Evolutionary conservation across 257 asterid species (phyloP), one percentile per base, ranked within the genome.

Genomic region (Plantago ovata): DNA sequence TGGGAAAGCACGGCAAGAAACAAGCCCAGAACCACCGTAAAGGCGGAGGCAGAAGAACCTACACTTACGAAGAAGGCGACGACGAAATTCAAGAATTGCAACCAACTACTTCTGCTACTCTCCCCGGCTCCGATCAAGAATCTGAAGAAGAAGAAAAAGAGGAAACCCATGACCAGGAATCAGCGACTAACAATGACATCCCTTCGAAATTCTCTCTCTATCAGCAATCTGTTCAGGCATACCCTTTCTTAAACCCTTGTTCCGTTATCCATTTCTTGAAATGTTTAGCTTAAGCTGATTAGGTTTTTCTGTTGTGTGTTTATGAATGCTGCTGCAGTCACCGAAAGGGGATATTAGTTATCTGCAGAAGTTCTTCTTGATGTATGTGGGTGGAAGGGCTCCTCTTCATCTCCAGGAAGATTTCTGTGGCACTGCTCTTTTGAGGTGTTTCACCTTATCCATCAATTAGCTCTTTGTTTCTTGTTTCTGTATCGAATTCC

Each of bases 321-420:
- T 52, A 53, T 22, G 20, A 14, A 41, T 57, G 20, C 61, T 61
- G 14, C 10, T 13, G 79, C 78, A 93, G 97, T 89, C 95, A n/a
- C 98, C 97, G 21, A 93, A 89, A 81, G 98, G 98, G 79, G 97
- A 93, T 46, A 89, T 93, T 50, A 88, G 95, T 74, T 93, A 88
- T 72, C 72, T 93, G 74, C 95, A 75, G 76, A 93, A 89, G 77
- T 93, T 86, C 80, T 93, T 93, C 64, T 68, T 89, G 94, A 89
- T 86, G 95, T 93, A 93, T 65, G 97, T 93, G 12, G 97, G 98
- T 49, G 98, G 97, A 53, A 82, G 98, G 78, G 82, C 62, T 11
- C 97, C 97, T 8, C 92, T 89, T 53, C 95, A 89, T 79, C 82
- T 93, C 69, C 98, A 93, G 68, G 98, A 93, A 72, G 97, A 93